Percentiles rank a stretch among this genome's conserved stretches.
These are phyloP conservation scores for Populus hybrid DNA, from an alignment of 441 rosid species.

Conservation along the genomic window DNA sequence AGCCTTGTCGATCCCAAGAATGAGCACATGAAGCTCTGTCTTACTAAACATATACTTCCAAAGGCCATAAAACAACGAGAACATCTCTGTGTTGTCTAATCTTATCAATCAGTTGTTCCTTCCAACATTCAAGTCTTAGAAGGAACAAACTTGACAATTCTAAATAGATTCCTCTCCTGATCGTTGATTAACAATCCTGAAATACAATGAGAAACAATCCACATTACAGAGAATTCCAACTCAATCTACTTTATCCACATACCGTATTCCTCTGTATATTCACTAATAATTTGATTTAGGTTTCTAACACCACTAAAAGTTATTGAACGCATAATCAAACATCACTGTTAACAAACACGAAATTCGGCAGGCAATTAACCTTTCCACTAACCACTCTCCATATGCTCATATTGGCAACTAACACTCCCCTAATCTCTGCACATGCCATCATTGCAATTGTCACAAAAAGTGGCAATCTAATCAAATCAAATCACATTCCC, in stretches of 20 bases:
- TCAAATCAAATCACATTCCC: background rate
- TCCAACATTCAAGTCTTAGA: constrained; percentile 19
- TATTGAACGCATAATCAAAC: background rate
- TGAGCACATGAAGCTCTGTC: constrained; percentile 90
- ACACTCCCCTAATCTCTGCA: background rate
- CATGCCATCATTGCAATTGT: background rate
- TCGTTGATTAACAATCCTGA: constrained; percentile 24
- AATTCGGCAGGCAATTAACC: background rate
- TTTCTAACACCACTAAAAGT: background rate
- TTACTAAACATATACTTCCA: constrained; percentile 83
- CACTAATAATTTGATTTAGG: background rate
- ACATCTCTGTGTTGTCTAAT: constrained; percentile 55
- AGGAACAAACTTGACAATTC: constrained; percentile 16
- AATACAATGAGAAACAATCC: constrained; percentile 2
- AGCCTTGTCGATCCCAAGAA: constrained; percentile 96
- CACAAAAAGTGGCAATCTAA: background rate
- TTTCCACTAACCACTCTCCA: constrained; percentile 5
- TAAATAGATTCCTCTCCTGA: constrained; percentile 10
- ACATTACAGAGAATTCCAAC: background rate
- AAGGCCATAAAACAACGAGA: constrained; percentile 92
- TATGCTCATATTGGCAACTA: background rate
- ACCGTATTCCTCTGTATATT: background rate
- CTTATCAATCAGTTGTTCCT: constrained; percentile 18
- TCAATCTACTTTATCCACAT: background rate
- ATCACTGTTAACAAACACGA: background rate